Evolutionary conservation across 2,329 filamentous ascomycete genomes (phyloP).

Genomic region (Berkeleyomyces rouxiae): DNA sequence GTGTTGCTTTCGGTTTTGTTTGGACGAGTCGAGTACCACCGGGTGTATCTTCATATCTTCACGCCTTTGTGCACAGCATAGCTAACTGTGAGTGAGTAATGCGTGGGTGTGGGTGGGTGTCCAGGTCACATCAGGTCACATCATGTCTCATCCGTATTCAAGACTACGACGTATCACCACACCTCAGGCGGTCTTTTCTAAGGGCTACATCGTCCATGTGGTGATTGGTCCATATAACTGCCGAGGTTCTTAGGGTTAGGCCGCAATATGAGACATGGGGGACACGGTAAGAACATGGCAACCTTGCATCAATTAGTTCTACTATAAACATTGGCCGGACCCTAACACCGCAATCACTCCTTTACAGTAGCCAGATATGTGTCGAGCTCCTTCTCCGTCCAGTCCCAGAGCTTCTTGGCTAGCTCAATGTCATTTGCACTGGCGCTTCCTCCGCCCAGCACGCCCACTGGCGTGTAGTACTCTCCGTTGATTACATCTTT

Average conservation of each 20-base stretch:
- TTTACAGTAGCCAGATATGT: slow-evolving; percentile 4
- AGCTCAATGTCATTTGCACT: slow-evolving; percentile 18
- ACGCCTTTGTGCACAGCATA: too few relatives aligned
- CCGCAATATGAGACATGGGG: too few relatives aligned
- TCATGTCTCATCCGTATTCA: too few relatives aligned
- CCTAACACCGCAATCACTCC: not conserved
- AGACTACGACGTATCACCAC: too few relatives aligned
- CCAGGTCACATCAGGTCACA: too few relatives aligned
- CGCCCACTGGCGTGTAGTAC: slow-evolving; percentile 22
- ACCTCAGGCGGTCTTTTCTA: too few relatives aligned
- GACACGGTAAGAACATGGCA: not conserved
- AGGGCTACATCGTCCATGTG: too few relatives aligned
- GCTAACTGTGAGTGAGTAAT: too few relatives aligned
- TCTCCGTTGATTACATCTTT: slow-evolving; percentile 20
- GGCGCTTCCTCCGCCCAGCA: slow-evolving; percentile 16
- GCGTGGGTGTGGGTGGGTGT: too few relatives aligned
- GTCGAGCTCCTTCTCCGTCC: slow-evolving; percentile 22
- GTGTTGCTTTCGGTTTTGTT: not conserved
- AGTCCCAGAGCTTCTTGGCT: slow-evolving; percentile 22
- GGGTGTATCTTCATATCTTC: not conserved
- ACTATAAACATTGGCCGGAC: too few relatives aligned
- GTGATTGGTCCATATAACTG: too few relatives aligned
- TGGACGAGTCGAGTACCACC: not conserved
- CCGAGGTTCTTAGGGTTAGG: too few relatives aligned
- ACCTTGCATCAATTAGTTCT: not conserved